Base-by-base conservation (phyloP, 1,139 yeast species). In the Blastobotrys indianensis region DNA sequence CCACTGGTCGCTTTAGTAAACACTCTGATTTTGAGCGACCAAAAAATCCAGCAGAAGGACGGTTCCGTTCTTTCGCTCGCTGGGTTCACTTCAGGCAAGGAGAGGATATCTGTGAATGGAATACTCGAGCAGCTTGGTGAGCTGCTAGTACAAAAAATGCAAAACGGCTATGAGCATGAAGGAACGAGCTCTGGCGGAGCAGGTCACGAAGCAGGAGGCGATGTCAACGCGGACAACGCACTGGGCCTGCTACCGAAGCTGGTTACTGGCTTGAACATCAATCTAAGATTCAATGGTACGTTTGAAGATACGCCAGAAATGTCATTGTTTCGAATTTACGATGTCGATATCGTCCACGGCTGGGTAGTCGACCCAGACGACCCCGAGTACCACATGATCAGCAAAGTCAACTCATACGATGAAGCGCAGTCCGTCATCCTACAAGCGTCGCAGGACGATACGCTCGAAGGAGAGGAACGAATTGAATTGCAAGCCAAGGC, bases 1-100 rank as follows among this genome's bases (percentile, higher is more conserved):
- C 95, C 96, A 1, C 65, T 90, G 37, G 76, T 88, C n/a, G 90
- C 96, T 0, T 67, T 90, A 37, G 74, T 81, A 43, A 90, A 90
- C 61, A 77, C 88, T 0, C 61, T 87, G 28, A 62, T 73, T 6
- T 54, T 74, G 20, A 46, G 52, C 25, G 64, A 55, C 31, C 46
- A 54, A 6, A 51, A 45, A 34, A 41, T 53, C 2, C 30, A 29
- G 37, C 38, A 38, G 17, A 33, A 42, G 38, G 37, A 34, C 45
- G 50, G 42, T 12, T 25, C 41, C 10, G 46, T 37, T 7, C 20
- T 16, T 13, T 49, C 45, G 11, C 45, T 51, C 30, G 48, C 56
- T 7, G 44, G 38, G 12, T 63, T 38, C 39, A 51, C 54, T n/a
- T 42, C 49, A 13, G 58, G 57, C 16, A 56, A 54, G 46, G 54